These are phyloP conservation scores for Asparagopsis taxiformis DNA, from an alignment of 31 red algal genomes.

Conservation along the genomic window DNA sequence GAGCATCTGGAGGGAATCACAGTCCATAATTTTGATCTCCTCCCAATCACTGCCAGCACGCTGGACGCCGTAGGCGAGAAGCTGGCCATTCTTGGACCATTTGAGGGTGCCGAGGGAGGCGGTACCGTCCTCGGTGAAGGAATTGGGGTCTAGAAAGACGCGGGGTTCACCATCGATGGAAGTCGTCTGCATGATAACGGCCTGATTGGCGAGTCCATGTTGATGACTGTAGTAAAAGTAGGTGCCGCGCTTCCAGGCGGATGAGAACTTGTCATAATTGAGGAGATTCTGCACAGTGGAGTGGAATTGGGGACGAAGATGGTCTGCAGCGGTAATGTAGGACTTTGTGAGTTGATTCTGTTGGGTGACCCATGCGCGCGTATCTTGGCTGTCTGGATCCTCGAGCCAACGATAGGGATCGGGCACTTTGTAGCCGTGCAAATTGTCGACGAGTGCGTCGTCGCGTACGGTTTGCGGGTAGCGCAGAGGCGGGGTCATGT, in stretches of 20 bases:
- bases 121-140: conserved; percentile 75
- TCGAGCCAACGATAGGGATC: conserved; percentile 91
- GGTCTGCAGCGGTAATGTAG: conserved; percentile 41
- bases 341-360: conserved; percentile 66
- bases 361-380: conserved; percentile 47
- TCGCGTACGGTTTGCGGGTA: neutral
- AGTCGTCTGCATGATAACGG: conserved; percentile 58
- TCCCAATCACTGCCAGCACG: conserved; percentile 74
- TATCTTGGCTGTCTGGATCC: conserved; percentile 67
- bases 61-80: conserved; percentile 61
- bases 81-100: conserved; percentile 54
- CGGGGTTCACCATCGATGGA: conserved; percentile 45
- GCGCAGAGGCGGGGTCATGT: neutral
- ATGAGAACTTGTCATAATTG: conserved; percentile 75
- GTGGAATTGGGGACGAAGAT: conserved; percentile 35
- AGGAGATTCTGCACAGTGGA: conserved; percentile 40
- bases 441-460: no score
- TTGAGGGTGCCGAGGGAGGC: conserved; percentile 40
- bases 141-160: conserved; percentile 83
- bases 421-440: conserved; percentile 53
- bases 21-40: conserved; percentile 58
- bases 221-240: conserved; percentile 68
- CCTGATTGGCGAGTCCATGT: conserved; percentile 71
- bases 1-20: conserved; percentile 35
- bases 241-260: conserved; percentile 46